Evolutionary conservation across 2,329 filamentous ascomycete species (phyloP), one percentile per base, ranked within the genome.

Genomic region (Ciborinia camelliae): DNA sequence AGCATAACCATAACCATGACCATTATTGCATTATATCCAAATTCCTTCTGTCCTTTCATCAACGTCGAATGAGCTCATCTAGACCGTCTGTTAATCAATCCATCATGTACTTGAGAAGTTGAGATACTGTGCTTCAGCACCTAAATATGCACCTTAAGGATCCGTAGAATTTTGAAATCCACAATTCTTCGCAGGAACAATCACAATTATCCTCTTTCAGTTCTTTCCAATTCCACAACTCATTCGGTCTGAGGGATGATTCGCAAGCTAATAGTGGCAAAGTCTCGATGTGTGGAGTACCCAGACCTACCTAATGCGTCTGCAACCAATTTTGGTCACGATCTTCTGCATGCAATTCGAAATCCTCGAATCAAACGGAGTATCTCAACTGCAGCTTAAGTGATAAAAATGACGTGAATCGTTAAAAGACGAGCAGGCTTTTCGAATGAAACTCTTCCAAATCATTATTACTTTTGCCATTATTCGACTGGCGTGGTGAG

Each of bases 151-250:
- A 62, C 18, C 60, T 54, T 30, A n/a, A 47, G 23, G 39, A 54
- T 55, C 48, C 37, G 50, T 43, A 55, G 37, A 48, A 51, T n/a
- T 28, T 10, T 20, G 9, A n/a, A 51, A 51, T 52, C 45, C 58
- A 61, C 58, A 61, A 61, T 61, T 39, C 14, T 39, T 63, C 61
- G 51, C 61, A 63, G 61, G 61, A 63, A 63, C 61, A 63, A 57
- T 48, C 50, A 37, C 51, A 20, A 37, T 37, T 45, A 28, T 32
- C 32, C 50, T 32, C 52, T 47, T 55, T 26, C 23, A 57, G n/a
- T 57, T 32, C 50, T 59, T 59, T 47, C n/a, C n/a, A 26, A 47
- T 59, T 35, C 55, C 55, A 47, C 55, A 23, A 47, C 23, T 26
- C 45, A 26, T 43, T 39, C 54, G 54, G 47, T 30, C 39, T n/a